A percentile compares a stretch with the other conserved stretches of the same genome.
Conservation (phyloP, 2,329 filamentous ascomycete genomes). For the Clonostachys rhizophaga region DNA sequence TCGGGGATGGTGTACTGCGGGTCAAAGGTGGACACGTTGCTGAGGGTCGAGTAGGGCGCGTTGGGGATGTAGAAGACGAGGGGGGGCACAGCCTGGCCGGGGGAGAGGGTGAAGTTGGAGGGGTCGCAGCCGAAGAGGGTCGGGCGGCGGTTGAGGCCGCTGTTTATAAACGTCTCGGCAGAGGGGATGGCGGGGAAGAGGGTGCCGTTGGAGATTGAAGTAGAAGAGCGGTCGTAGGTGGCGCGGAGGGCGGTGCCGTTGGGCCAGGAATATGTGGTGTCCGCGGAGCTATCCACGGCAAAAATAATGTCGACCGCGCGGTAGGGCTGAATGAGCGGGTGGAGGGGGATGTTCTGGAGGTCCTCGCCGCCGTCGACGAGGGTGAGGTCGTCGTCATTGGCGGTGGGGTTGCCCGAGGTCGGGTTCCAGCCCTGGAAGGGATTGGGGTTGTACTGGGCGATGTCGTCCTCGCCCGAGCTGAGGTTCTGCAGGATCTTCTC, state of each 20-base stretch:
- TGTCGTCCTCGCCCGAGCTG: slow-evolving; percentile 56
- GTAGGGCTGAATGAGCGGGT: slow-evolving; percentile 71
- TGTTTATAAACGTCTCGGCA: slow-evolving; percentile 72
- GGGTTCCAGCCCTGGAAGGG: slow-evolving; percentile 33
- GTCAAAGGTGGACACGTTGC: slow-evolving; percentile 72
- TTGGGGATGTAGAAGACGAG: slow-evolving; percentile 83
- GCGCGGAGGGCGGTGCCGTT: slow-evolving; percentile 73
- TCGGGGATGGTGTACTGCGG: slow-evolving; percentile 55
- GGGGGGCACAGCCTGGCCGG: slow-evolving; percentile 31
- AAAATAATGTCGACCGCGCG: slow-evolving; percentile 76
- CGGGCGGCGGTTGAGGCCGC: slow-evolving; percentile 67
- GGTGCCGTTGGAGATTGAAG: slow-evolving; percentile 38
- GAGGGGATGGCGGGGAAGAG: slow-evolving; percentile 68
- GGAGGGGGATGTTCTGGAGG: slow-evolving; percentile 72
- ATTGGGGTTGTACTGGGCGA: slow-evolving; percentile 57
- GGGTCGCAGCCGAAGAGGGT: slow-evolving; percentile 78
- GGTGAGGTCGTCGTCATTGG: slow-evolving; percentile 51
- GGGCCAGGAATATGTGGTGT: slow-evolving; percentile 66
- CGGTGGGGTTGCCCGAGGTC: slow-evolving; percentile 20
- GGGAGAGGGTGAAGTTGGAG: slow-evolving; percentile 5
- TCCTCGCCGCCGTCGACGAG: slow-evolving; percentile 79
- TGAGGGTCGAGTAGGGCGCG: slow-evolving; percentile 64
- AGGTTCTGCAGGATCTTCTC: slow-evolving; percentile 46
- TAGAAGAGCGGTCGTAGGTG: slow-evolving; percentile 46
- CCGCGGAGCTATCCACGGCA: slow-evolving; percentile 75